Base-by-base conservation (phyloP, 148 eudicot genomes). In the Nyssa sinensis region DNA sequence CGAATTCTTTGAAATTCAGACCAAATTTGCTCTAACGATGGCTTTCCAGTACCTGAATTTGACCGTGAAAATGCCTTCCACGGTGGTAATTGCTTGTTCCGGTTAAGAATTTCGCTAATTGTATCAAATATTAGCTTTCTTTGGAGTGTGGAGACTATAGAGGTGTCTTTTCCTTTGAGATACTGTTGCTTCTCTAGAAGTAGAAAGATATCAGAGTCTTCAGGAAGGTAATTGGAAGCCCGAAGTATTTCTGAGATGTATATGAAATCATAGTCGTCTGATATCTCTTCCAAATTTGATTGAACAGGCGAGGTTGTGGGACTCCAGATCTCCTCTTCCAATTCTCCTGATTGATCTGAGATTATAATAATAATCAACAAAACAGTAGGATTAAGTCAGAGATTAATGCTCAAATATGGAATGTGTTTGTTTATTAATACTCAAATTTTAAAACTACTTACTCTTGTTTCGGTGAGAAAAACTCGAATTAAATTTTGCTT, bases 241-340 rank as follows among this genome's bases (percentile, higher is more conserved):
- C 86, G 75, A 51, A 96, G 73, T 64, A 96, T 86, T 4, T 91
- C 93, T 1, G 88, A 87, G 72, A 93, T 85, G 82, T 96, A 96
- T 55, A 74, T 64, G 64, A 81, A 81, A 80, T 93, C 97, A 10
- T 75, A 80, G 70, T 85, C 88, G 1, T 88, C 86, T 0, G 84
- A 75, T 72, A 64, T 80, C 25, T 85, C 87, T 24, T 78, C 85
- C 4, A 23, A 61, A 41, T 77, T 83, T 33, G 87, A 84, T 75
- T 66, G 41, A 33, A 63, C 80, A n/a, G 81, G 69, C 1, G 86
- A 84, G 37, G 87, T 72, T 1, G 81, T 72, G 62, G 89, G 86
- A 85, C 90, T 88, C 93, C 98, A 93, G 35, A 72, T 39, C 25
- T 91, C 99, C 9, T 93, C 93, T 70, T 91, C 98, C 55, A 75